Evolutionary conservation across 2,329 filamentous ascomycete genomes (phyloP), one percentile per base, ranked within the genome.

Genomic region (Penicillium digitatum): DNA sequence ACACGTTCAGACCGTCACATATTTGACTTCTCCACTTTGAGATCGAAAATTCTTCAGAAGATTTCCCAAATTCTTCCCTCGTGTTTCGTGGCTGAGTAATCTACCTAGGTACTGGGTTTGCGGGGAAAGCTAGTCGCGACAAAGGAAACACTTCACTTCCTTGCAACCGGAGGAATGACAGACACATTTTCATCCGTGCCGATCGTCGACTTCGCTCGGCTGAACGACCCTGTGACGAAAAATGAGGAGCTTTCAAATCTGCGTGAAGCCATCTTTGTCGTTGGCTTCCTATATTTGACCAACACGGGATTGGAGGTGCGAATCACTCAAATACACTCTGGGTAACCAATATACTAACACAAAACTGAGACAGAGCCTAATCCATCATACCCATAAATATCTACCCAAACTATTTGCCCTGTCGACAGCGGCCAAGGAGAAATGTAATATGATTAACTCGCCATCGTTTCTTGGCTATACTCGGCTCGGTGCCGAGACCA

Each of bases 271-370:
- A 70, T 72, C 22, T 73, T 73, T 48, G 51, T 67, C 3, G 69
- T 72, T 3, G 70, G 70, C 4, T 72, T 73, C 43, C 53, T 73
- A 14, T 73, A 72, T 55, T 56, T 73, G 45, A 69, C 60, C 5
- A 72, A 73, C 45, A 71, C 69, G 4, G 70, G 70, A 3, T 53
- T 72, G 5, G 70, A 72, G 61, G 70, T 69, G 55, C 31, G 48
- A 32, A 20, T 6, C 20, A 29, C 32, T n/a, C n/a, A n/a, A n/a
- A n/a, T n/a, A n/a, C n/a, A n/a, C n/a, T n/a, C n/a, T 2, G 7
- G 32, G 11, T 16, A 12, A 22, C 9, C 12, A 10, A 27, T 1
- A 27, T 29, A 5, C 26, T 40, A 4, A 37, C 26, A 29, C 18
- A 22, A 9, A n/a, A 16, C 3, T 16, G 14, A 31, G 6, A 2